Evolutionary conservation across 768 basidiomycete species (phyloP).

Genomic region (Cystobasidium tubakii): DNA sequence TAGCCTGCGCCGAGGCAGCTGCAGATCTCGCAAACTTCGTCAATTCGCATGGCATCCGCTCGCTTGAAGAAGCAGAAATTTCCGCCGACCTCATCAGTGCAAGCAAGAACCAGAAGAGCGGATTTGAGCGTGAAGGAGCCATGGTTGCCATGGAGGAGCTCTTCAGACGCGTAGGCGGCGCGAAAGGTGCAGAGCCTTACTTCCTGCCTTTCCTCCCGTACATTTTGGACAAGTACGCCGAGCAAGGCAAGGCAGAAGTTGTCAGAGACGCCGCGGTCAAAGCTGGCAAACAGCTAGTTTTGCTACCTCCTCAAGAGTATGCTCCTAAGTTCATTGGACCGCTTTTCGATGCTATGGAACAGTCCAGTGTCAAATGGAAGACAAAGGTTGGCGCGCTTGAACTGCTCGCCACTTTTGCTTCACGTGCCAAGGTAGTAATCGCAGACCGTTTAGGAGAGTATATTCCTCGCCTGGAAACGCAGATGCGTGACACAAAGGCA

Average conservation of each 20-base stretch:
- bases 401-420: slow-evolving; percentile 54
- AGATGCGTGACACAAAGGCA: slow-evolving; percentile 94
- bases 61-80: slow-evolving; percentile 49
- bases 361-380: slow-evolving; percentile 71
- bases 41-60: slow-evolving; percentile 39
- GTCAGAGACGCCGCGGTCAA: slow-evolving; percentile 73
- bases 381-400: slow-evolving; percentile 90
- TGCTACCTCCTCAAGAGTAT: slow-evolving; percentile 75
- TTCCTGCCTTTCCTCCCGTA: slow-evolving; percentile 70
- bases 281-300: slow-evolving; percentile 76
- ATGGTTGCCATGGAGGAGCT: slow-evolving; percentile 74
- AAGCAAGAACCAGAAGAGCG: slow-evolving; percentile 70
- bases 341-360: slow-evolving; percentile 59
- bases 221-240: slow-evolving; percentile 78
- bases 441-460: slow-evolving; percentile 74
- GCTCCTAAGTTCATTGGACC: slow-evolving; percentile 63
- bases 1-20: slow-evolving; percentile 41
- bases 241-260: slow-evolving; percentile 93
- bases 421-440: slow-evolving; percentile 55
- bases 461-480: slow-evolving; percentile 75
- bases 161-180: slow-evolving; percentile 51
- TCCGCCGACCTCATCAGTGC: slow-evolving; percentile 62
- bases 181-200: slow-evolving; percentile 68
- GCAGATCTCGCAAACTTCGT: slow-evolving; percentile 42
- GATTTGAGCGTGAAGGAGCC: slow-evolving; percentile 79